Percentiles rank a stretch among this genome's conserved stretches.
Conservation (phyloP, 768 basidiomycete species). For the Baorangia bicolor region DNA sequence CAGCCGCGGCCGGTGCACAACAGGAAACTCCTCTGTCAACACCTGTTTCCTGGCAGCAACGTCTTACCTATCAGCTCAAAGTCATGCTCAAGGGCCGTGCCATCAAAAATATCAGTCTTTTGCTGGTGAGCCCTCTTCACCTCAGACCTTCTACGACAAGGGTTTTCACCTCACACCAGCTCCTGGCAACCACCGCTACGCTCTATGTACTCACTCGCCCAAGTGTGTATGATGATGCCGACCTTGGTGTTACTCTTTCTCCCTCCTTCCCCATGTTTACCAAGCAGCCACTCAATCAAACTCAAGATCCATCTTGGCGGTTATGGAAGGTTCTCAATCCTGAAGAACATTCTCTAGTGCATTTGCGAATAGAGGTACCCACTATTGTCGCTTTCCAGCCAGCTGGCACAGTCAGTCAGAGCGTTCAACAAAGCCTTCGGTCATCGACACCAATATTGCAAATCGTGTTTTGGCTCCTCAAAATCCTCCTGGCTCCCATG, state of each 20-base stretch:
- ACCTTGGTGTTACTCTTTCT: slow-evolving; percentile 16
- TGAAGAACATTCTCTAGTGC: slow-evolving; percentile 57
- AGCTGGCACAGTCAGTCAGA: slow-evolving; percentile 31
- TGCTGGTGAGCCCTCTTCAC: slow-evolving; percentile 53
- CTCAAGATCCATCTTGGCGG: slow-evolving; percentile 54
- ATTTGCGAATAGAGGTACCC: slow-evolving; percentile 80
- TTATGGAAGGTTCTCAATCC: slow-evolving; percentile 84
- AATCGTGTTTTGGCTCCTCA: slow-evolving; percentile 69
- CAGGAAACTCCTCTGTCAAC: slow-evolving; percentile 23
- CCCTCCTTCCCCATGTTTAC: slow-evolving; percentile 34
- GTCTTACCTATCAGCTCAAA: slow-evolving; percentile 28
- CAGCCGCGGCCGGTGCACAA: slow-evolving; percentile 35
- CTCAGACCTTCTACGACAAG: background rate
- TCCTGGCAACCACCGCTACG: slow-evolving; percentile 72
- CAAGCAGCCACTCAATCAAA: slow-evolving; percentile 30
- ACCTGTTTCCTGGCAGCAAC: slow-evolving; percentile 34
- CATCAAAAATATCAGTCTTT: slow-evolving; percentile 74
- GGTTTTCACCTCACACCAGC: slow-evolving; percentile 40
- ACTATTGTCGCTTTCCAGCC: slow-evolving; percentile 67
- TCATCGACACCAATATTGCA: slow-evolving; percentile 50
- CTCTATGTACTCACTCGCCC: slow-evolving; percentile 73
- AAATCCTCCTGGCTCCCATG: slow-evolving; percentile 86
- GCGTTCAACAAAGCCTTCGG: slow-evolving; percentile 36
- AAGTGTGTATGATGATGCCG: slow-evolving; percentile 33
- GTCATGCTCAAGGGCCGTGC: slow-evolving; percentile 63